These are phyloP conservation scores for Paramecium sonneborni DNA, from an alignment of 73 alveolate species.

Conservation along the genomic window DNA sequence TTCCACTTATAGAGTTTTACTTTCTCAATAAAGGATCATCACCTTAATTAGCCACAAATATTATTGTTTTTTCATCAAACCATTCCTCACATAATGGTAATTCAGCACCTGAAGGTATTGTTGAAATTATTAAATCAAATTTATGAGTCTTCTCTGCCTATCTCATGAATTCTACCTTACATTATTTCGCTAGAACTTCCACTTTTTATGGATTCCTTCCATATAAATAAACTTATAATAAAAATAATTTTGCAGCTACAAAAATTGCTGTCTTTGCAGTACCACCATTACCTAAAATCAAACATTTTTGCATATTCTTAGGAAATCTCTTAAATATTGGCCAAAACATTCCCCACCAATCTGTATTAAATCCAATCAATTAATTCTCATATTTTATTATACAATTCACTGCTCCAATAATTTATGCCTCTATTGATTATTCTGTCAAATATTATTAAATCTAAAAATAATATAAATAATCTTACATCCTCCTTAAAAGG, in stretches of 20 bases:
- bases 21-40: background rate
- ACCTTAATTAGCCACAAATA: background rate
- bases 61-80: background rate
- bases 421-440: background rate
- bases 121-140: background rate
- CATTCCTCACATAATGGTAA: constrained; percentile 17
- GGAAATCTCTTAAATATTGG: background rate
- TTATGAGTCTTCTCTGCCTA: background rate
- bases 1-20: background rate
- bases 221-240: background rate
- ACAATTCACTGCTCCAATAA: background rate
- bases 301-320: background rate
- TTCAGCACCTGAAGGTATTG: background rate
- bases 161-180: background rate
- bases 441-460: background rate
- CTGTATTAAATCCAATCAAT: constrained; percentile 13
- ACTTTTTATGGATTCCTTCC: background rate
- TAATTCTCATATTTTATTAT: background rate
- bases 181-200: background rate
- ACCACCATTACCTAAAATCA: constrained; percentile 29
- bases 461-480: background rate
- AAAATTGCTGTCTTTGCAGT: constrained; percentile 32
- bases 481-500: constrained; percentile 54
- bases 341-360: constrained; percentile 60
- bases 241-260: constrained; percentile 1